A percentile compares a stretch with the other conserved stretches of the same genome.
Conservation (phyloP, 768 basidiomycete genomes). For the Trametes cinnabarina region DNA sequence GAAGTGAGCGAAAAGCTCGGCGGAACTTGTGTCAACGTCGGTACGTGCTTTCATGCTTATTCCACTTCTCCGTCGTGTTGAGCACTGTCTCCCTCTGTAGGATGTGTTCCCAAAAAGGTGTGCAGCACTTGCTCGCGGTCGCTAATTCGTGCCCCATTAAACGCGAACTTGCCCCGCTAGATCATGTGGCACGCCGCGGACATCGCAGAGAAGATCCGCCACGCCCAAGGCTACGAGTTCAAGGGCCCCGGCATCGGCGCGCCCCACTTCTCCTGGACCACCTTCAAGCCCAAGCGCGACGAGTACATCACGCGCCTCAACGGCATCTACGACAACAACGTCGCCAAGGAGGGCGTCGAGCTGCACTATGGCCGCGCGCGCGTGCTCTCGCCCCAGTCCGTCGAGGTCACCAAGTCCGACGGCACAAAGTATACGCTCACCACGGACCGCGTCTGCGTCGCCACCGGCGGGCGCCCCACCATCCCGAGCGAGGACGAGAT, state of each 20-base stretch:
- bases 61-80: not conserved
- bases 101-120: conserved; percentile 97
- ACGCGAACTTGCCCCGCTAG: conserved; percentile 35
- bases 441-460: conserved; percentile 77
- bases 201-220: conserved; percentile 77
- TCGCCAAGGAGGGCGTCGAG: conserved; percentile 84
- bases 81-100: conserved; percentile 34
- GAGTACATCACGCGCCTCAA: conserved; percentile 91
- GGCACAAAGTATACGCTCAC: conserved; percentile 69
- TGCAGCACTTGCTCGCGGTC: conserved; percentile 5
- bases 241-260: conserved; percentile 49
- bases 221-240: conserved; percentile 76
- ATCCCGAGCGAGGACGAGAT: conserved; percentile 75
- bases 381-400: conserved; percentile 63
- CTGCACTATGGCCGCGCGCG: conserved; percentile 77
- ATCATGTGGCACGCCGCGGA: conserved; percentile 99
- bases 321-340: conserved; percentile 88
- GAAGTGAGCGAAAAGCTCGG: conserved; percentile 76
- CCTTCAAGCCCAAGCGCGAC: conserved; percentile 92
- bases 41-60: conserved; percentile 35
- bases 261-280: conserved; percentile 81
- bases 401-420: conserved; percentile 72
- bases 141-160: not conserved
- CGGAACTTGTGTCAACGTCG: conserved; percentile 98
- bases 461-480: conserved; percentile 84